Evolutionary conservation across 306 rosid species (phyloP), one percentile per base, ranked within the genome.

Genomic region (Gastrolobium villosum): DNA sequence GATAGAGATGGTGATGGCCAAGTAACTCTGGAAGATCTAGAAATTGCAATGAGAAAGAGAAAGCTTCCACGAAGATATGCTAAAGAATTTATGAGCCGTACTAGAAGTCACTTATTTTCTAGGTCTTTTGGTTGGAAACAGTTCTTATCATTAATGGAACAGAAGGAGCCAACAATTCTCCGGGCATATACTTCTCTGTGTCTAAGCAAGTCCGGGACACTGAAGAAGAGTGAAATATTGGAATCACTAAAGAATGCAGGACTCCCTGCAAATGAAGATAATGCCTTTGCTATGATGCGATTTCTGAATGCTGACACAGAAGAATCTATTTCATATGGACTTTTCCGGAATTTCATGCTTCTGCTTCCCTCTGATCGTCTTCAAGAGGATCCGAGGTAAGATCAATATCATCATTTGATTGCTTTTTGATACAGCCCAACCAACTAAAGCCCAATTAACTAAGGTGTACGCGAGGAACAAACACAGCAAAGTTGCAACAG

Each of bases 1-100:
- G 99, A 96, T 83, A 90, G 97, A 76, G 99, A 96, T 83, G 90
- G 99, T 7, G 98, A 96, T 79, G 99, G 99, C 75, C 94, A 91
- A 86, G 96, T 96, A 84, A 96, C 86, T 82, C 65, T 90, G 73
- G 99, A 96, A 81, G 99, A 96, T 81, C 92, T 96, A 52, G 99
- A 96, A 83, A 83, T 89, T 79, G 98, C 92, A 81, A 90, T 93
- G 89, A 90, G 94, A 78, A 90, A 79, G 86, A 89, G 99, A 86
- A 96, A 96, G 77, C 85, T 96, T 79, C 99, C 99, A n/a, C 89
- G 90, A 67, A 84, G 98, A 90, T 96, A 96, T 82, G 99, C 99
- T 79, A 85, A 86, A 53, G 99, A 96, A 80, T 93, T 96, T 70
- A 89, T 96, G 98, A 83, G 90, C 70, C 98, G 96, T 55, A 90